Base-by-base conservation (phyloP, 306 rosid species). In the Carpinus fangiana region DNA sequence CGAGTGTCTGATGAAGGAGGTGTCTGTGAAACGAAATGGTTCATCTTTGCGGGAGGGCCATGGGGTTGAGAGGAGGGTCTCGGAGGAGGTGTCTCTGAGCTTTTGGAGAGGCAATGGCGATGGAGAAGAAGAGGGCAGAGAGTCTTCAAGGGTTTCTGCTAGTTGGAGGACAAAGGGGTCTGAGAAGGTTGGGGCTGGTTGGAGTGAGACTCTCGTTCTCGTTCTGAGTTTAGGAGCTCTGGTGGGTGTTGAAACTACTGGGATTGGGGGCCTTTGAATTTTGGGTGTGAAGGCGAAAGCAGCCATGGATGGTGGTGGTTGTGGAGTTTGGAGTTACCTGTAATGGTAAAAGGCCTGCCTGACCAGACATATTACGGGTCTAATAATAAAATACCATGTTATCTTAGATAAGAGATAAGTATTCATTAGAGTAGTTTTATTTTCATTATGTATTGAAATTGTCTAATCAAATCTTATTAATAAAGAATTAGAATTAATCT, bases 31-130 rank as follows among this genome's bases (percentile, higher is more conserved):
- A 18, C 99, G 98, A 48, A 91, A 95, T 55, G 98, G 86, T 82
- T 95, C 99, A 81, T 95, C 94, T 73, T 78, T 80, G 51, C 98
- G 93, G 1, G 98, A 84, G 23, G 99, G 99, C 99, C 99, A 95
- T 57, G 91, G 89, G 0, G 97, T 89, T 1, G 99, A 90, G 60
- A 95, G 91, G 45, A 95, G 90, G 26, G 92, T 36, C 52, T 89
- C 79, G 0, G 97, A 83, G 23, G 99, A 90, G 17, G 85, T 52
- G 36, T 87, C 81, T 16, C 98, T 74, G 12, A 95, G 97, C 53
- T 82, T 91, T n/a, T 87, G 93, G 34, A 95, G 98, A 84, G 90
- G 73, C 56, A 73, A 70, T 7, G 87, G 73, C 1, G 83, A 48
- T 3, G 85, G 12, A 41, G 45, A 75, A 60, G 80, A 82, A 2